A percentile compares a stretch with the other conserved stretches of the same genome.
phyloP scores from a whole-genome alignment of 2,329 filamentous ascomycete genomes.

The Xylariaceae sp. region DNA sequence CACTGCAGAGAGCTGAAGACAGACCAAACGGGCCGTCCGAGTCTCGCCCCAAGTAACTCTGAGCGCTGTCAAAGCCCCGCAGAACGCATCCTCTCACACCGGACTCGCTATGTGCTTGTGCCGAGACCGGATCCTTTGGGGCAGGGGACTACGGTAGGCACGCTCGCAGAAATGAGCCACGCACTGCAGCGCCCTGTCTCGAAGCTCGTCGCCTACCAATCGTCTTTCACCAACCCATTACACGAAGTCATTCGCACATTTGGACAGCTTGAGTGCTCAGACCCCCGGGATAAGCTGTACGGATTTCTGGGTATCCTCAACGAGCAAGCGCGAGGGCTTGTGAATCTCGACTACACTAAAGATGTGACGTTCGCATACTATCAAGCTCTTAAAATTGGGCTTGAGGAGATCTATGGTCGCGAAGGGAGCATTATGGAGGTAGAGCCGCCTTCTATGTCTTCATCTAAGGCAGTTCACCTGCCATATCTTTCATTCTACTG shows the following conservation, averaged over 20 bases:
- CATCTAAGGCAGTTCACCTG: not conserved
- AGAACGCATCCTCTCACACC: conserved; percentile 9
- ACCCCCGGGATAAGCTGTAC: conserved; percentile 23
- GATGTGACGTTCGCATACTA: conserved; percentile 67
- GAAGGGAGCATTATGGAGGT: not conserved
- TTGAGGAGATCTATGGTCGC: conserved; percentile 10
- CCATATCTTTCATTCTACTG: conserved; percentile 11
- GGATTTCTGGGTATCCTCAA: conserved; percentile 20
- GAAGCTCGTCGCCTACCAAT: conserved; percentile 8
- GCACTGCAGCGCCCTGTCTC: not conserved
- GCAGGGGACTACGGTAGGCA: not conserved
- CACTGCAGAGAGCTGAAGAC: not conserved
- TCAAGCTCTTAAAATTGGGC: conserved; percentile 63
- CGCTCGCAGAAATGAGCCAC: not conserved
- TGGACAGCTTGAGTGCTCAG: conserved; percentile 15
- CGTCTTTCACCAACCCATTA: conserved; percentile 9
- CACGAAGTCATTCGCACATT: conserved; percentile 13
- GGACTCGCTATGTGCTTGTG: conserved; percentile 5
- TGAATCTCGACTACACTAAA: conserved; percentile 52
- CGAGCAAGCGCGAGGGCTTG: conserved; percentile 19
- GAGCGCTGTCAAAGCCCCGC: conserved; percentile 11
- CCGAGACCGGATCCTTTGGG: not conserved
- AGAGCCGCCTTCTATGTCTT: no score
- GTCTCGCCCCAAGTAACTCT: not conserved
- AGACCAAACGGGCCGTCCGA: not conserved